Base-by-base conservation (phyloP, 768 basidiomycete genomes). In the Leccinum truebloodii region DNA sequence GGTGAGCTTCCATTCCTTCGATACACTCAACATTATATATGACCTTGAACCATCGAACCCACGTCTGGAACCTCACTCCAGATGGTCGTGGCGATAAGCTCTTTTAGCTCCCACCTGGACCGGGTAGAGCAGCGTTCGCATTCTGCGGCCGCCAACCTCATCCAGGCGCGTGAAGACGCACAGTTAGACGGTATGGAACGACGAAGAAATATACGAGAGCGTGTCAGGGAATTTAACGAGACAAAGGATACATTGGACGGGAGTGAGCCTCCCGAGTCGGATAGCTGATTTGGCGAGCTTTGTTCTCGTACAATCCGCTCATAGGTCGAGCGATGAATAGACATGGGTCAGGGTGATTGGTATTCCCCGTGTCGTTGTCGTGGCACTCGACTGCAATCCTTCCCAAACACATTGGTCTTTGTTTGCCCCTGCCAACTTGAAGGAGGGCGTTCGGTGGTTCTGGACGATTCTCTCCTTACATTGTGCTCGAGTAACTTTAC, bases 151-250 rank as follows among this genome's bases (percentile, higher is more conserved):
- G 72, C 74, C 9, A 88, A 87, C 62, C 80, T 90, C 20, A 79
- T 84, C 0, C 79, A 83, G 59, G 89, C 86, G 4, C 79, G 85
- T 18, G 69, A 71, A 14, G 88, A 88, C 37, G 86, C 86, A 6
- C 73, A 77, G 48, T 79, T 84, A 63, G 70, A 81, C 44, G 87
- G 88, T 1, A 78, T 76, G 44, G 80, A 83, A 62, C 74, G 87
- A 54, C 77, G 86, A 52, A 73, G 72, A 49, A 80, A 79, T 58
- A 79, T 89, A 60, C 75, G 79, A 34, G 77, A 78, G 60, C 78
- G 81, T 4, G 85, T 84, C 16, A 72, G 67, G 59, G 79, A 51
- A 5, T 61, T 59, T 26, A 59, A 48, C 26, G 68, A 81, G 56
- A 26, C 14, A 37, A 44, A 16, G 32, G 58, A 59, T 52, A 46